These are phyloP conservation scores for Mucor circinelloides DNA, from an alignment of 371 early-diverging fungal genomes.

Conservation along the genomic window DNA sequence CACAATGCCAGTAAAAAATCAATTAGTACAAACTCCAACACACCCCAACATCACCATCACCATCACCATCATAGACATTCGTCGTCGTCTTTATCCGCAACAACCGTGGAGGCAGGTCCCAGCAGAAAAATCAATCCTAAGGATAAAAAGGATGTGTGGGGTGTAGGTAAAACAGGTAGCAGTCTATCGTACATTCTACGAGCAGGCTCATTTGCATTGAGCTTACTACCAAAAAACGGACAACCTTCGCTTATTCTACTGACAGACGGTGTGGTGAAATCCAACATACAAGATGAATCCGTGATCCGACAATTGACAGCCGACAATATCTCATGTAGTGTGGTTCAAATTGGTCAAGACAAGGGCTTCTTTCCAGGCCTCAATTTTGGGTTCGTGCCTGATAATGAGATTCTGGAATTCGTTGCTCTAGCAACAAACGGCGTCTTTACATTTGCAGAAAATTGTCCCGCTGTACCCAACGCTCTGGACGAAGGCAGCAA, in stretches of 20 bases:
- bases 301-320: constrained; percentile 62
- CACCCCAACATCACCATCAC: not conserved
- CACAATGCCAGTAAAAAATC: not conserved
- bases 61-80: constrained; percentile 12
- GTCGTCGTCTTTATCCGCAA: not conserved
- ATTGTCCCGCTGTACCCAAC: constrained; percentile 44
- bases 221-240: constrained; percentile 71
- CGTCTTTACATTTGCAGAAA: constrained; percentile 76
- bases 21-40: not conserved
- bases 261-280: constrained; percentile 87
- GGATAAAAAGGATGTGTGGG: constrained; percentile 58
- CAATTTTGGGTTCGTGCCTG: constrained; percentile 89
- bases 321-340: constrained; percentile 73
- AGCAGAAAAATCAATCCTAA: not conserved
- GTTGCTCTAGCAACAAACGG: constrained; percentile 84
- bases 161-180: constrained; percentile 62
- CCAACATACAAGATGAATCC: constrained; percentile 61
- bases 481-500: not conserved
- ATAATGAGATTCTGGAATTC: constrained; percentile 85
- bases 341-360: constrained; percentile 85
- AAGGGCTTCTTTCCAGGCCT: constrained; percentile 77
- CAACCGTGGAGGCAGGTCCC: not conserved
- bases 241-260: constrained; percentile 74
- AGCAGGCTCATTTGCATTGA: constrained; percentile 71
- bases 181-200: constrained; percentile 70